phyloP scores from a whole-genome alignment of 1,139 yeast genomes.

The Debaryomyces robertsiae region DNA sequence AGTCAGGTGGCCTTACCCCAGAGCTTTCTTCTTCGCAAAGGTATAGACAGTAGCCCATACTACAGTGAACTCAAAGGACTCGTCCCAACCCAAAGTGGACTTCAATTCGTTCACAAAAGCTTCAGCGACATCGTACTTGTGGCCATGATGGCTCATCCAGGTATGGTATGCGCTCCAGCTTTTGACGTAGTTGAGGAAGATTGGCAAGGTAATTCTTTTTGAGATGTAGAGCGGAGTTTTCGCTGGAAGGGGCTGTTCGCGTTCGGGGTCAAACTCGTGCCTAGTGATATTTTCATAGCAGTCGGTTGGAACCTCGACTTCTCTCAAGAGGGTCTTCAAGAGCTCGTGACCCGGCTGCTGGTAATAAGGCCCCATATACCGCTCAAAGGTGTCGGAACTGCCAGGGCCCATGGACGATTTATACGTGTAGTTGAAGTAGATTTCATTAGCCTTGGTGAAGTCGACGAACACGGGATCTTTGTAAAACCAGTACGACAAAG shows the following conservation, averaged over 20 bases:
- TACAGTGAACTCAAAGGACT: slow-evolving; percentile 45
- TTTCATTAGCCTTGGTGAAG: slow-evolving; percentile 42
- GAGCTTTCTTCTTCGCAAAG: slow-evolving; percentile 34
- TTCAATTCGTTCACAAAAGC: slow-evolving; percentile 47
- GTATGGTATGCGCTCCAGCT: slow-evolving; percentile 75
- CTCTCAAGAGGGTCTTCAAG: slow-evolving; percentile 48
- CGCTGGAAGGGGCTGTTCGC: slow-evolving; percentile 24
- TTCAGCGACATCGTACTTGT: slow-evolving; percentile 40
- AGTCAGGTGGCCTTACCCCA: too few species aligned
- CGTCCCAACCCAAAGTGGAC: slow-evolving; percentile 43
- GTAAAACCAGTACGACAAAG: slow-evolving; percentile 80
- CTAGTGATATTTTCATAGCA: slow-evolving; percentile 44
- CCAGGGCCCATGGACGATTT: slow-evolving; percentile 30
- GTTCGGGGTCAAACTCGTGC: slow-evolving; percentile 39
- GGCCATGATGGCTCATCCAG: slow-evolving; percentile 53
- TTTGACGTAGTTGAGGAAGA: slow-evolving; percentile 51
- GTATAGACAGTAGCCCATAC: slow-evolving; percentile 64
- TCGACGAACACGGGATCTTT: slow-evolving; percentile 61
- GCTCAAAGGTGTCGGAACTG: slow-evolving; percentile 35
- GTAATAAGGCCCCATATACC: slow-evolving; percentile 59
- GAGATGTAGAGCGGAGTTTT: slow-evolving; percentile 41
- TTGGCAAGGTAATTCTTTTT: slow-evolving; percentile 43
- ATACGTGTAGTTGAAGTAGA: slow-evolving; percentile 42
- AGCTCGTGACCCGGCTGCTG: slow-evolving; percentile 62
- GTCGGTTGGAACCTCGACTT: slow-evolving; percentile 41